Conservation (phyloP, 257 asterid species). For the Thymus quinquecostatus region DNA sequence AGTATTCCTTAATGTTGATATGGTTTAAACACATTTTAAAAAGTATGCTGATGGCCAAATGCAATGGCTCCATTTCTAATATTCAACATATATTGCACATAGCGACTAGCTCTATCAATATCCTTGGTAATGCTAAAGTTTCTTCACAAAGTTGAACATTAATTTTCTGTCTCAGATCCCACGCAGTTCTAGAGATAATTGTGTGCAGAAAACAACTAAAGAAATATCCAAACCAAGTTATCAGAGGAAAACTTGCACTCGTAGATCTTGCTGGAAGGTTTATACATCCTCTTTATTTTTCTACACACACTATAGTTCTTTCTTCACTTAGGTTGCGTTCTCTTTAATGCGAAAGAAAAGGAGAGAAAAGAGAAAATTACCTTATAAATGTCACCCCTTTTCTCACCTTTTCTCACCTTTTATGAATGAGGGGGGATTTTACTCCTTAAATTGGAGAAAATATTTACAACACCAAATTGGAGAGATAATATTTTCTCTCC, state of each 20-base stretch:
- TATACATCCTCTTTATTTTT: slow-evolving; percentile 30
- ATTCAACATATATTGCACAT: slow-evolving; percentile 18
- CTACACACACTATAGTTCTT: slow-evolving; percentile 20
- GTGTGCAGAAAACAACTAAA: slow-evolving; percentile 71
- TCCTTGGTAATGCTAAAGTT: slow-evolving; percentile 29
- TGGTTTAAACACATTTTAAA: slow-evolving; percentile 2
- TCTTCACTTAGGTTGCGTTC: slow-evolving; percentile 14
- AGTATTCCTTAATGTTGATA: slow-evolving; percentile 8
- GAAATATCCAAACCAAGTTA: slow-evolving; percentile 74
- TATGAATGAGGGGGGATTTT: no score
- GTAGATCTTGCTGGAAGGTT: slow-evolving; percentile 99
- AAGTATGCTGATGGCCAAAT: slow-evolving; percentile 12
- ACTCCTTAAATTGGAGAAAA: no score
- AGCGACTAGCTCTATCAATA: slow-evolving; percentile 7
- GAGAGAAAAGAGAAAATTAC: no score
- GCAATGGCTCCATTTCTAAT: slow-evolving; percentile 21
- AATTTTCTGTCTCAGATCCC: slow-evolving; percentile 64
- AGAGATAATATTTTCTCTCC: no score
- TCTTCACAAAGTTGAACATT: slow-evolving; percentile 25
- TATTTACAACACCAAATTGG: no score
- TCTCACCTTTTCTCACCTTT: no score
- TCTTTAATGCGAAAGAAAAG: no score
- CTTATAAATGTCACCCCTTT: no score
- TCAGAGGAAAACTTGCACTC: slow-evolving; percentile 87
- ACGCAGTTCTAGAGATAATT: slow-evolving; percentile 90